Percentiles rank a stretch among this genome's conserved stretches.
Conservation (phyloP, 768 basidiomycete species). For the Podaxis carcinomalis region DNA sequence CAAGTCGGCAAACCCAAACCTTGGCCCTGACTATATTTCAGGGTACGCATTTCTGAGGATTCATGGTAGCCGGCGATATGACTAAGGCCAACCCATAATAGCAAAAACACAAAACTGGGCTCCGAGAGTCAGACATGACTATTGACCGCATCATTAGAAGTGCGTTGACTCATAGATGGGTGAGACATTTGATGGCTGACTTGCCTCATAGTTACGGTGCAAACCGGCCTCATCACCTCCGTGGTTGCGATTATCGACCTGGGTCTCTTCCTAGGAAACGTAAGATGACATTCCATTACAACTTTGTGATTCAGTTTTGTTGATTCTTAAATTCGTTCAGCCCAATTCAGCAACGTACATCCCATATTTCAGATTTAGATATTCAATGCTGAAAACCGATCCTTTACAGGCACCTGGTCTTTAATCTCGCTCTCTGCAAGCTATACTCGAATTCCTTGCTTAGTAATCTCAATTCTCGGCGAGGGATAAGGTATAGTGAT, state of each 20-base stretch:
- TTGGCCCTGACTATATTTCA: neutral
- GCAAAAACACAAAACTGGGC: neutral
- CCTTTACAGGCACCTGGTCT: neutral
- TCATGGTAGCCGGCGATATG: neutral
- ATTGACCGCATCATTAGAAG: conserved; percentile 3
- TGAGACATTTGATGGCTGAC: neutral
- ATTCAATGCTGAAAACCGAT: neutral
- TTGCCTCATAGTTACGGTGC: neutral
- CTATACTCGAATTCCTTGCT: neutral
- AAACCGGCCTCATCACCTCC: neutral
- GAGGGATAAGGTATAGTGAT: neutral
- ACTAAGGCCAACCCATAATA: neutral
- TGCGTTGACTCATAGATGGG: neutral
- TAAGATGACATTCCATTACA: neutral
- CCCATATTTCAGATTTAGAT: neutral
- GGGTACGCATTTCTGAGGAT: neutral
- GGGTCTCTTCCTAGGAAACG: neutral
- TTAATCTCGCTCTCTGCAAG: neutral
- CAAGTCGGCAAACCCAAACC: neutral
- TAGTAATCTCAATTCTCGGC: neutral
- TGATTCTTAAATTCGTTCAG: neutral
- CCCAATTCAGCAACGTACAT: neutral
- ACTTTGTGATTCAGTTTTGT: neutral
- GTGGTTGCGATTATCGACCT: neutral
- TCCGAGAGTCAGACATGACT: neutral